Conservation (phyloP, 2,329 filamentous ascomycete genomes). For the Aureobasidium sp. region DNA sequence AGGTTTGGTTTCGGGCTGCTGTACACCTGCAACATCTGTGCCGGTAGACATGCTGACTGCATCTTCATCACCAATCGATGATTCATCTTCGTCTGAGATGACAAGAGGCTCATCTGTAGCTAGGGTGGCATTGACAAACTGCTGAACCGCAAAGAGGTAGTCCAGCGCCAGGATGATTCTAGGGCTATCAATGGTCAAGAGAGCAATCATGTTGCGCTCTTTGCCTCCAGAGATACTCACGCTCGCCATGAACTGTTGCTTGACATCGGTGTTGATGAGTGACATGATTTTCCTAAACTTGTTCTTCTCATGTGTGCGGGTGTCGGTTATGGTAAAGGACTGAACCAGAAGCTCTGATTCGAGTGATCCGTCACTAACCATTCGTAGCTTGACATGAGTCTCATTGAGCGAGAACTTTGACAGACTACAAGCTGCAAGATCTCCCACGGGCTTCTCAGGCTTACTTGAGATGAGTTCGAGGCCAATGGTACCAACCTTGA, state of each 20-base stretch:
- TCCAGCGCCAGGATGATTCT: slow-evolving; percentile 91
- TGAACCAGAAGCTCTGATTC: slow-evolving; percentile 90
- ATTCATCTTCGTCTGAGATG: slow-evolving; percentile 50
- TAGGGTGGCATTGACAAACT: slow-evolving; percentile 66
- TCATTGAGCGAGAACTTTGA: slow-evolving; percentile 93
- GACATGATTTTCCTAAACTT: slow-evolving; percentile 99
- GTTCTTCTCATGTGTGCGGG: slow-evolving; percentile 77
- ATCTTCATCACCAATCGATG: slow-evolving; percentile 36
- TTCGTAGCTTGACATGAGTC: slow-evolving; percentile 81
- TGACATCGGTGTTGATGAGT: slow-evolving; percentile 82
- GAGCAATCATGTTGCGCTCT: slow-evolving; percentile 74
- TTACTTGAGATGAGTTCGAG: slow-evolving; percentile 76
- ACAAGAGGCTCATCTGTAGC: slow-evolving; percentile 46
- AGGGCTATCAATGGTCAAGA: slow-evolving; percentile 90
- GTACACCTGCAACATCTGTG: slow-evolving; percentile 19
- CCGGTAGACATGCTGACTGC: slow-evolving; percentile 36
- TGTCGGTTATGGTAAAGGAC: slow-evolving; percentile 91
- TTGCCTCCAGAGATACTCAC: slow-evolving; percentile 82
- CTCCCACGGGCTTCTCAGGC: slow-evolving; percentile 67
- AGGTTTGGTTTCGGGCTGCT: slow-evolving; percentile 22
- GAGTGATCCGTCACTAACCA: slow-evolving; percentile 83
- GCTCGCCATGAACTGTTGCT: slow-evolving; percentile 96
- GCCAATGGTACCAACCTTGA: slow-evolving; percentile 79
- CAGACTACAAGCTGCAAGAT: slow-evolving; percentile 69
- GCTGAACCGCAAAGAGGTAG: slow-evolving; percentile 83